phyloP scores from a whole-genome alignment of 2,329 filamentous ascomycete genomes.

The Alternaria metachromatica region DNA sequence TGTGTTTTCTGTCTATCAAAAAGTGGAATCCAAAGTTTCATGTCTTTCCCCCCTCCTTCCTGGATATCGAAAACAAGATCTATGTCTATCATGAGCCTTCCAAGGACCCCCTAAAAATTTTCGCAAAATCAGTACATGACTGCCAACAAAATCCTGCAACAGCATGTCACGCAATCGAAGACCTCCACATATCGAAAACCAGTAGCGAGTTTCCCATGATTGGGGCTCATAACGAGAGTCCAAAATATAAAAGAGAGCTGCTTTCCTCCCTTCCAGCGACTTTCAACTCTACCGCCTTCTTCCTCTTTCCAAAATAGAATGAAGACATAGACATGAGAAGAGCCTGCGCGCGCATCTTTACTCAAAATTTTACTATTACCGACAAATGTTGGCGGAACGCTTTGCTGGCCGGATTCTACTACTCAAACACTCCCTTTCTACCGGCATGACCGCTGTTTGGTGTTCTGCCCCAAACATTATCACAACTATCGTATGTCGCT shows the following conservation, averaged over 20 bases:
- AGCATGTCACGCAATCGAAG: neutral
- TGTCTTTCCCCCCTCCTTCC: neutral
- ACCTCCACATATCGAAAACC: neutral
- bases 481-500: fast-evolving
- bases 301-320: neutral
- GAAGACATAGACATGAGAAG: neutral
- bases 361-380: neutral
- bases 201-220: neutral
- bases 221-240: neutral
- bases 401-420: neutral
- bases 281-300: neutral
- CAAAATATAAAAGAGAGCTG: neutral
- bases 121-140: neutral
- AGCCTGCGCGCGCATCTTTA: neutral
- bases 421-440: too few relatives aligned
- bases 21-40: neutral
- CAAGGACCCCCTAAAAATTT: too few relatives aligned
- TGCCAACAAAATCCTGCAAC: neutral
- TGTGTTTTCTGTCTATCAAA: neutral
- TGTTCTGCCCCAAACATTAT: neutral
- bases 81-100: too few relatives aligned
- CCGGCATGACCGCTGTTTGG: neutral
- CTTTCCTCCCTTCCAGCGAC: neutral
- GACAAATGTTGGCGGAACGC: neutral
- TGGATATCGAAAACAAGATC: too few relatives aligned